Conservation (phyloP, 1,284 basidiomycete genomes). For the Thecaphora frezii region DNA sequence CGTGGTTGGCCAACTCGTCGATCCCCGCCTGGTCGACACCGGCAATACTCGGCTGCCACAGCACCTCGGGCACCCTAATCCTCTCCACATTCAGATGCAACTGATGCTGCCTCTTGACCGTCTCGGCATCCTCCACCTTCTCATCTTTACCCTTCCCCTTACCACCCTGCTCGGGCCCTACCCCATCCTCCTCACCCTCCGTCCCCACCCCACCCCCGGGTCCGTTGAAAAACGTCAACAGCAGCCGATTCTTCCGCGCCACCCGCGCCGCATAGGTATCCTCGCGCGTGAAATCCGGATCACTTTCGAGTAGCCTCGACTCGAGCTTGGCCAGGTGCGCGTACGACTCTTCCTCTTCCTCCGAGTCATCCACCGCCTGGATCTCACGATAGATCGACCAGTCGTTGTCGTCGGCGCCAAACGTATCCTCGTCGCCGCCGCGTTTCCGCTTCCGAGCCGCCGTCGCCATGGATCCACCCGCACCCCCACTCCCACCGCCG, state of each 20-base stretch:
- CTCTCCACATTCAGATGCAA: slow-evolving; percentile 92
- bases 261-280: slow-evolving; percentile 79
- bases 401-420: slow-evolving; percentile 92
- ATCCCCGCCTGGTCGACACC: slow-evolving; percentile 93
- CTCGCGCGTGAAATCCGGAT: slow-evolving; percentile 77
- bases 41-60: slow-evolving; percentile 89
- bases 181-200: slow-evolving; percentile 2
- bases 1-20: slow-evolving; percentile 82
- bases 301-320: slow-evolving; percentile 76
- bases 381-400: slow-evolving; percentile 99
- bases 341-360: slow-evolving; percentile 92
- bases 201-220: slow-evolving; percentile 37
- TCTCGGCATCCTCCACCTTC: slow-evolving; percentile 53
- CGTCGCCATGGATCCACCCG: slow-evolving; percentile 14
- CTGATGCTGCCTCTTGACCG: slow-evolving; percentile 69
- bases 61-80: slow-evolving; percentile 87
- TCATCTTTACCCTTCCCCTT: slow-evolving; percentile 61
- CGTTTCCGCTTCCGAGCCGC: slow-evolving; percentile 36
- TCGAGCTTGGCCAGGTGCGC: slow-evolving; percentile 75
- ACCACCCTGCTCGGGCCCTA: not conserved
- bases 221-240: slow-evolving; percentile 75
- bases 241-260: slow-evolving; percentile 76
- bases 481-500: not conserved
- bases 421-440: slow-evolving; percentile 74
- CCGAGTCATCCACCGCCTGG: slow-evolving; percentile 80